Percentiles rank a stretch among this genome's conserved stretches.
Conservation (phyloP, 2,329 filamentous ascomycete species). For the Scedosporium dehoogii region DNA sequence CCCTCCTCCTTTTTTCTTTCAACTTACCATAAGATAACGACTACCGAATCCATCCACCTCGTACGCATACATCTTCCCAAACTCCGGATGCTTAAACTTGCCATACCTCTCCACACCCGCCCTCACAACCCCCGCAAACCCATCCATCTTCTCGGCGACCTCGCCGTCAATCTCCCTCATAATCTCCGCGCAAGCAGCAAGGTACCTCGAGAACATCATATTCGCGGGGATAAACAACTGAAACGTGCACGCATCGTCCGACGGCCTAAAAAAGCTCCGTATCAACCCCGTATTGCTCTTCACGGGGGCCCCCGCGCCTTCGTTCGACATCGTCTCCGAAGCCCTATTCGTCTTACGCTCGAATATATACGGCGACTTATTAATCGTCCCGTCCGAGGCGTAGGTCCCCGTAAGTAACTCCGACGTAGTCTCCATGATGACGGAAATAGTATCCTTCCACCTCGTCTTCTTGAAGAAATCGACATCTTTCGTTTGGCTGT, state of each 20-base stretch:
- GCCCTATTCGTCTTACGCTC: conserved; percentile 59
- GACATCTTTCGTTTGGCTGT: conserved; percentile 59
- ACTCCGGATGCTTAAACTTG: conserved; percentile 50
- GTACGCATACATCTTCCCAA: conserved; percentile 57
- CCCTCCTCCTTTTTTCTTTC: too few species aligned
- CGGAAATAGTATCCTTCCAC: conserved; percentile 64
- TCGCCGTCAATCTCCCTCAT: conserved; percentile 34
- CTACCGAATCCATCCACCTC: conserved; percentile 61
- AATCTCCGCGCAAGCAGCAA: conserved; percentile 37
- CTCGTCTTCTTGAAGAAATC: conserved; percentile 62
- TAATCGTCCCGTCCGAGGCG: conserved; percentile 43
- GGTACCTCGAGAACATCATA: conserved; percentile 64
- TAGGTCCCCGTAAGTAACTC: conserved; percentile 69
- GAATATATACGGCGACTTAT: conserved; percentile 61
- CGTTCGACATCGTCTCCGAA: conserved; percentile 72
- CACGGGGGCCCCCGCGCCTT: conserved; percentile 72
- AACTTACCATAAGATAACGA: conserved; percentile 41
- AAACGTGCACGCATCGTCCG: conserved; percentile 79
- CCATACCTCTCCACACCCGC: conserved; percentile 61
- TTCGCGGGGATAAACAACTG: conserved; percentile 86
- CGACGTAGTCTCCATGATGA: conserved; percentile 57
- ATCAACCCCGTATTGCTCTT: conserved; percentile 70
- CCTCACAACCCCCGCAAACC: conserved; percentile 45
- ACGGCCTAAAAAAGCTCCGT: conserved; percentile 79
- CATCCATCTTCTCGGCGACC: conserved; percentile 47